phyloP scores from a whole-genome alignment of 108 stramenopile genomes.

The Nannochloropsis gaditana region DNA sequence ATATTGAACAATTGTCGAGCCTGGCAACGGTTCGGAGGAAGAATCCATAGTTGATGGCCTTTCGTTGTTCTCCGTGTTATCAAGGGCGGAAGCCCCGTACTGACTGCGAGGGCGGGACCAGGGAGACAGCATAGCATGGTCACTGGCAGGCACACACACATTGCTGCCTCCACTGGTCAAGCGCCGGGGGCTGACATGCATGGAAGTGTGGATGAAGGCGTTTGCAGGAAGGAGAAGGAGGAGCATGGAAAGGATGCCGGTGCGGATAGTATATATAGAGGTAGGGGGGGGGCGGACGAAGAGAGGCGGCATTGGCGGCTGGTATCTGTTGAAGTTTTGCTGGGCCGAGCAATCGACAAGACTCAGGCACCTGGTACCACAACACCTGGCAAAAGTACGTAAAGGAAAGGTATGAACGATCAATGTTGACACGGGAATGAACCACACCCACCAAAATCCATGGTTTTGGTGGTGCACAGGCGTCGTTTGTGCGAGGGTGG shows the following conservation, averaged over 20 bases:
- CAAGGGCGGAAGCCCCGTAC: neutral
- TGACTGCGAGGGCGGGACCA: too few species aligned
- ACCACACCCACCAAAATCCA: too few species aligned
- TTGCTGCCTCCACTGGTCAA: neutral
- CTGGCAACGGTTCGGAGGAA: neutral
- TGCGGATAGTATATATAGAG: neutral
- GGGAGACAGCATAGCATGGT: too few species aligned
- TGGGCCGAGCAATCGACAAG: neutral
- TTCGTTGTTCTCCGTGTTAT: neutral
- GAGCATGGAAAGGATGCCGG: neutral
- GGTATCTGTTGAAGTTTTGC: slow-evolving; percentile 13
- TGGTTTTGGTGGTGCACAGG: too few species aligned
- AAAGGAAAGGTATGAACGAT: too few species aligned
- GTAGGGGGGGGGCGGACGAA: neutral
- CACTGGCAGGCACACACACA: neutral
- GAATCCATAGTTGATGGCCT: neutral
- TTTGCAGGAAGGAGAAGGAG: neutral
- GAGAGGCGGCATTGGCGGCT: neutral
- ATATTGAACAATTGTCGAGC: neutral
- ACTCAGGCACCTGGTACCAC: too few species aligned
- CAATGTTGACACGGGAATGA: too few species aligned
- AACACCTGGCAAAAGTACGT: too few species aligned
- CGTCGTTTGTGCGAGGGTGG: too few species aligned
- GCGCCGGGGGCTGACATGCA: neutral
- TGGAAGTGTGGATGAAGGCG: neutral